These are phyloP conservation scores for Casaregolazyma suthepensis DNA, from an alignment of 1,139 yeast species.

Conservation along the genomic window DNA sequence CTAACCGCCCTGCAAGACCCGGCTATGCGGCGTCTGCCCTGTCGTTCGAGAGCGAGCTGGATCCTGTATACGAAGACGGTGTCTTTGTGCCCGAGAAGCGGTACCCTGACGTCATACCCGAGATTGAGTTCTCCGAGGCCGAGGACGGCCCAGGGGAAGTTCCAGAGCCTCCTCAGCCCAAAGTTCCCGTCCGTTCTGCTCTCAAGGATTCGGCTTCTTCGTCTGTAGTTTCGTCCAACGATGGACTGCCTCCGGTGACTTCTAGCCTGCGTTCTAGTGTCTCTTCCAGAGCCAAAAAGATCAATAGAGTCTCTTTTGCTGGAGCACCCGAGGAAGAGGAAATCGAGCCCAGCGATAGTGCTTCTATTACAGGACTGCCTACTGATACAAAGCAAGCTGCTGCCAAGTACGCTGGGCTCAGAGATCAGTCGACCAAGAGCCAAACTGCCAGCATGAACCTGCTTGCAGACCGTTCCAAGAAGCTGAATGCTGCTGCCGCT, in stretches of 20 bases:
- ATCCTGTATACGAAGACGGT: slow-evolving; percentile 31
- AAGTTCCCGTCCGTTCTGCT: slow-evolving; percentile 31
- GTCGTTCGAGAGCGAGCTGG: slow-evolving; percentile 31
- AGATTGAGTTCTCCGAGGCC: slow-evolving; percentile 3
- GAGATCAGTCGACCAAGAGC: slow-evolving; percentile 3
- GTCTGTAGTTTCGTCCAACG: slow-evolving; percentile 15
- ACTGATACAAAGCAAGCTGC: slow-evolving; percentile 9
- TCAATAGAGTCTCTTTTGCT: slow-evolving; percentile 7
- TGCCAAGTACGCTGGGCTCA: slow-evolving; percentile 11
- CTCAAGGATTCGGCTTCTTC: slow-evolving; percentile 23
- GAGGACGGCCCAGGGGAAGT: neutral
- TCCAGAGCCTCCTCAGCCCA: slow-evolving; percentile 23
- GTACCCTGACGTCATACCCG: neutral
- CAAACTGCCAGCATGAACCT: slow-evolving; percentile 2
- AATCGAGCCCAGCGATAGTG: neutral
- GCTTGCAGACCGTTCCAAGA: slow-evolving; percentile 3
- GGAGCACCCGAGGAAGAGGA: slow-evolving; percentile 15
- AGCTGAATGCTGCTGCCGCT: slow-evolving; percentile 19
- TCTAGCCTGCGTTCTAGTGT: slow-evolving; percentile 1
- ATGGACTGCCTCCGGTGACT: slow-evolving; percentile 7
- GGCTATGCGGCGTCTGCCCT: slow-evolving; percentile 26
- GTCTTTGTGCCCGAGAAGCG: neutral
- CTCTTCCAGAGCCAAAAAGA: neutral
- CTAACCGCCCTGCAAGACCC: slow-evolving; percentile 10
- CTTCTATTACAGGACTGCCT: neutral